Evolutionary conservation across 108 stramenopile species (phyloP).

Genomic region (Pseudonitzschia delicatissima): DNA sequence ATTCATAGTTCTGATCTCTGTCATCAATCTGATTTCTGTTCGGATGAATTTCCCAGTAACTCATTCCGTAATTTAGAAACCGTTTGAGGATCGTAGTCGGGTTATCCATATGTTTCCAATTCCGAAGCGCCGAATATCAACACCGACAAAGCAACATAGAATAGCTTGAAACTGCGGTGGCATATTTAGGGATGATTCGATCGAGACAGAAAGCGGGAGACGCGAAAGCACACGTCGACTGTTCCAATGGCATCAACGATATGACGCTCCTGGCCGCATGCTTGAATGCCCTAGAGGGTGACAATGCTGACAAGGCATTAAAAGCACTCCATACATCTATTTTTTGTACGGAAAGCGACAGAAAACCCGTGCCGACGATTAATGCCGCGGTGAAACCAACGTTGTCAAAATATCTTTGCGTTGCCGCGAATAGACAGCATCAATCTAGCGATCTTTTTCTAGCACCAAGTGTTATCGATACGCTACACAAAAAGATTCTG

Average conservation of each 20-base stretch:
- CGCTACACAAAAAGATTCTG: background rate
- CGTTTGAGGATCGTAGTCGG: too few relatives aligned
- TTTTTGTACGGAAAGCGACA: background rate
- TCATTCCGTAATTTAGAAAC: too few relatives aligned
- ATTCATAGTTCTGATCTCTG: too few relatives aligned
- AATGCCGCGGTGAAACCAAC: background rate
- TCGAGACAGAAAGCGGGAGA: background rate
- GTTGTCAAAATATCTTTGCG: background rate
- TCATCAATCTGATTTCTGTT: too few relatives aligned
- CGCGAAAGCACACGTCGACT: background rate
- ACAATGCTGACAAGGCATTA: background rate
- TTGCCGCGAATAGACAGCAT: background rate
- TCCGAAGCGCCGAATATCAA: too few relatives aligned
- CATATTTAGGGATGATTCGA: too few relatives aligned
- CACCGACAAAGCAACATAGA: too few relatives aligned
- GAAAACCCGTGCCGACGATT: background rate
- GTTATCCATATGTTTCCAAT: too few relatives aligned
- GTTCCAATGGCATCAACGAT: background rate
- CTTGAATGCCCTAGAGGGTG: background rate
- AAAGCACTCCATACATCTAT: background rate
- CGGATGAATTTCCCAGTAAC: too few relatives aligned
- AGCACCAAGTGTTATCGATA: background rate
- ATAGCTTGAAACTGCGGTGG: too few relatives aligned
- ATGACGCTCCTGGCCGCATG: conserved; percentile 1
- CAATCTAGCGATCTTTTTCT: background rate